Base-by-base conservation (phyloP, 345 rosid species). In the Arabidopsis thaliana region DNA sequence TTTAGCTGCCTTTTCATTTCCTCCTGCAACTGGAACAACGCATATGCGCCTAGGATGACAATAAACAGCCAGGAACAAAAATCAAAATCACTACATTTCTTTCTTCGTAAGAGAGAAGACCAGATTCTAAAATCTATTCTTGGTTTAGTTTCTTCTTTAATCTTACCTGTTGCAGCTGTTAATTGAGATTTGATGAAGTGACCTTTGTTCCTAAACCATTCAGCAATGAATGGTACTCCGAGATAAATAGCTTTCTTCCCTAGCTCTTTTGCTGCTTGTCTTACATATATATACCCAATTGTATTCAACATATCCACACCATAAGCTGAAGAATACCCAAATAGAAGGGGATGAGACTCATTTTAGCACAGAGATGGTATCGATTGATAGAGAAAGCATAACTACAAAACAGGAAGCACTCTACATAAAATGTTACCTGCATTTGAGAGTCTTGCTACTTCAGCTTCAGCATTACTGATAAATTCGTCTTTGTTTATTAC, bases 181-280 rank as follows among this genome's bases (percentile, higher is more conserved):
- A 91, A 85, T 79, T 90, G 97, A 42, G 97, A 94, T 79, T 91
- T 94, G 63, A 91, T 86, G 72, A 76, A 89, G 69, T 93, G 98
- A 40, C 97, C 98, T 80, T 94, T 91, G 85, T 87, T 90, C 83
- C 98, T 87, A 78, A 94, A 87, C 98, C 98, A 94, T 84, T 94
- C 98, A 4, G 97, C 98, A 63, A 94, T 9, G 36, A 94, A 94
- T 11, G 98, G 98, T 78, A 91, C 84, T 28, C 97, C 96, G 60
- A 91, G 80, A 65, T 78, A 85, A 23, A 84, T 83, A 1, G 85
- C 89, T 79, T 91, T 91, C 79, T 91, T 94, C 50, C 98, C 97
- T 22, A 90, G 96, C 81, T 94, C 98, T 82, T 90, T 91, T 60
- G 97, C 91, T 38, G 96, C 95, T 82, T 91, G 97, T 78, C 98